phyloP scores from a whole-genome alignment of 2,329 filamentous ascomycete genomes.

The Chaetomium sp. region DNA sequence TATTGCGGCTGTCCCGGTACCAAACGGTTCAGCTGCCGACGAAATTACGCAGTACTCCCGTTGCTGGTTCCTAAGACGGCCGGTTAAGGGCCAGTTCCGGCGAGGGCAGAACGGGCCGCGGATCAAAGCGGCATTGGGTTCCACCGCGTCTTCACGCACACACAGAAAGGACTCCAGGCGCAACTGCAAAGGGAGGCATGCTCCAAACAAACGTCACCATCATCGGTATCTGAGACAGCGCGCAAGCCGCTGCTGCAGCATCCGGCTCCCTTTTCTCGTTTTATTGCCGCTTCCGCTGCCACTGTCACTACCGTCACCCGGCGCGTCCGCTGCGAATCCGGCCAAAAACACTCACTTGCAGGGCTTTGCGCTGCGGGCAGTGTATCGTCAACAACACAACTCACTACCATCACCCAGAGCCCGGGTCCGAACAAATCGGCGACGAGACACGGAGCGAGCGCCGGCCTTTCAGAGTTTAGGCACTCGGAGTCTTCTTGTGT shows the following conservation, averaged over 20 bases:
- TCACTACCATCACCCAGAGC: neutral
- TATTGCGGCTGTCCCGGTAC: slow-evolving; percentile 18
- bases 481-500: too few species aligned
- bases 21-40: slow-evolving; percentile 22
- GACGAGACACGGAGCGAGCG: too few species aligned
- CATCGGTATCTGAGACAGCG: slow-evolving; percentile 17
- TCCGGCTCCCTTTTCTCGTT: too few species aligned
- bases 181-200: slow-evolving; percentile 14
- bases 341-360: slow-evolving; percentile 7
- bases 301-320: neutral
- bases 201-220: slow-evolving; percentile 12
- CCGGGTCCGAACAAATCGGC: neutral
- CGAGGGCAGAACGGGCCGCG: slow-evolving; percentile 8
- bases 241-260: neutral
- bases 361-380: neutral
- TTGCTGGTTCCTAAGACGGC: slow-evolving; percentile 9
- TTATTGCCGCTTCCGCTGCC: neutral
- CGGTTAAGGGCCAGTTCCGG: slow-evolving; percentile 6
- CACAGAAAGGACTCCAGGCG: slow-evolving; percentile 21
- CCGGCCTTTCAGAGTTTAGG: too few species aligned
- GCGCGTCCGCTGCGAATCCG: neutral
- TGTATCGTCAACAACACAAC: neutral
- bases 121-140: slow-evolving; percentile 25
- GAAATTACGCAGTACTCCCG: slow-evolving; percentile 2
- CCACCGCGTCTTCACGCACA: slow-evolving; percentile 24